Conservation (phyloP, 2,329 filamentous ascomycete genomes). For the Colletotrichum tanaceti region DNA sequence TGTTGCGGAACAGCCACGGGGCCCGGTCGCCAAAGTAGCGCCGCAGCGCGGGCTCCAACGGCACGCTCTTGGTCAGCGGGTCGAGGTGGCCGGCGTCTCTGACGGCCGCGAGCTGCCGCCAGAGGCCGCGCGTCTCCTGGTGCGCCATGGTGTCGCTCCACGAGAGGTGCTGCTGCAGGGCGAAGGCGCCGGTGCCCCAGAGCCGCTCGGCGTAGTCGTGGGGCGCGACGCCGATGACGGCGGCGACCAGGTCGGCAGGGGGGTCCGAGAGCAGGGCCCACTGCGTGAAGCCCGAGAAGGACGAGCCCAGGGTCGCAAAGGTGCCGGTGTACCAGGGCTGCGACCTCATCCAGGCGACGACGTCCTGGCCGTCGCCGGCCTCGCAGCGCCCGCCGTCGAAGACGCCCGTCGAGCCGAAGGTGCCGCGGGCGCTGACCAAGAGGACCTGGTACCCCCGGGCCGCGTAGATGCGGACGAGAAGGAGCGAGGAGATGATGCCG, state of each 20-base stretch:
- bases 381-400: no score
- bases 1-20: conserved; percentile 24
- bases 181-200: conserved; percentile 40
- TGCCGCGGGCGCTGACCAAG: conserved; percentile 41
- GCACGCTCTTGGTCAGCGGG: conserved; percentile 22
- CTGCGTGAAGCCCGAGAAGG: conserved; percentile 43
- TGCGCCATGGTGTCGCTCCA: conserved; percentile 34
- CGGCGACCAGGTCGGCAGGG: conserved; percentile 41
- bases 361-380: conserved; percentile 6
- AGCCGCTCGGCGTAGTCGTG: conserved; percentile 37
- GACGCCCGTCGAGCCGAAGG: conserved; percentile 38
- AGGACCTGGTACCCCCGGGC: conserved; percentile 44
- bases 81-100: neutral
- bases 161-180: conserved; percentile 21
- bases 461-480: conserved; percentile 32
- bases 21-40: conserved; percentile 32
- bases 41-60: conserved; percentile 27
- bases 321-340: conserved; percentile 44
- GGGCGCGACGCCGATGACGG: conserved; percentile 27
- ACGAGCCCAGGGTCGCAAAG: conserved; percentile 42
- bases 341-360: conserved; percentile 43
- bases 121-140: conserved; percentile 12
- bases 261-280: conserved; percentile 42
- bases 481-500: no score
- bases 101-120: neutral